A percentile compares a stretch with the other conserved stretches of the same genome.
Conservation (phyloP, 805 yeast genomes). For the Wickerhamiella hasegawae region DNA sequence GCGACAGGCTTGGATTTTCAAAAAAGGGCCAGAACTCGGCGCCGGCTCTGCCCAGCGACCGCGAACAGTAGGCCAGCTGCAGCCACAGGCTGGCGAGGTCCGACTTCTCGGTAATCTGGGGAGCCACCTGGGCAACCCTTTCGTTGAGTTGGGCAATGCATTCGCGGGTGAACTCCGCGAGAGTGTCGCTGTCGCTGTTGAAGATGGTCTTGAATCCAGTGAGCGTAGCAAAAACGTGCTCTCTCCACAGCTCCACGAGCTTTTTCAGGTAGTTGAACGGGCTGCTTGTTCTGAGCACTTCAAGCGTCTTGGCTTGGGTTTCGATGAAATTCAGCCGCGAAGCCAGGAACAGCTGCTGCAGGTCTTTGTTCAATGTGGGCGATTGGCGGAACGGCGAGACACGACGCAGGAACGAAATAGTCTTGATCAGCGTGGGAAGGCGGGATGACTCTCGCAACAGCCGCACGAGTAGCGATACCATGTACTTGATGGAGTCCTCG, state of each 20-base stretch:
- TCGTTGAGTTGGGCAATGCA: conserved; percentile 14
- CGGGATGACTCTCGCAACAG: conserved; percentile 60
- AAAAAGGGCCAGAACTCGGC: conserved; percentile 43
- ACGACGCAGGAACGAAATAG: conserved; percentile 57
- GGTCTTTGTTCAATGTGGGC: conserved; percentile 11
- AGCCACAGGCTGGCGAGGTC: conserved; percentile 47
- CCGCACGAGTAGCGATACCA: conserved; percentile 57
- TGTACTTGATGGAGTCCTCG: conserved; percentile 30
- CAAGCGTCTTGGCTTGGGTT: conserved; percentile 39
- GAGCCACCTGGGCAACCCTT: conserved; percentile 13
- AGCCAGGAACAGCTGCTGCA: conserved; percentile 45
- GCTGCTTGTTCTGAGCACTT: conserved; percentile 38
- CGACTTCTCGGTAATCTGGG: conserved; percentile 18
- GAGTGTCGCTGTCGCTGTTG: conserved; percentile 22
- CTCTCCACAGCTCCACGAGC: conserved; percentile 71
- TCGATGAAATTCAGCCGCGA: conserved; percentile 55
- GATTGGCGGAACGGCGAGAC: conserved; percentile 25
- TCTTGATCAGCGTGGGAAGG: conserved; percentile 64
- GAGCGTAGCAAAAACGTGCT: conserved; percentile 59
- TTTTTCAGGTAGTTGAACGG: conserved; percentile 55
- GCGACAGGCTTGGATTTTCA: conserved; percentile 15
- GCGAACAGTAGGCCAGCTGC: conserved; percentile 81
- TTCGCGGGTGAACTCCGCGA: conserved; percentile 18
- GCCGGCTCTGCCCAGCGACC: conserved; percentile 57
- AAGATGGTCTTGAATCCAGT: conserved; percentile 52